Percentiles rank a stretch among this genome's conserved stretches.
phyloP scores from a whole-genome alignment of 345 rosid genomes.

The Aurinia saxatilis region DNA sequence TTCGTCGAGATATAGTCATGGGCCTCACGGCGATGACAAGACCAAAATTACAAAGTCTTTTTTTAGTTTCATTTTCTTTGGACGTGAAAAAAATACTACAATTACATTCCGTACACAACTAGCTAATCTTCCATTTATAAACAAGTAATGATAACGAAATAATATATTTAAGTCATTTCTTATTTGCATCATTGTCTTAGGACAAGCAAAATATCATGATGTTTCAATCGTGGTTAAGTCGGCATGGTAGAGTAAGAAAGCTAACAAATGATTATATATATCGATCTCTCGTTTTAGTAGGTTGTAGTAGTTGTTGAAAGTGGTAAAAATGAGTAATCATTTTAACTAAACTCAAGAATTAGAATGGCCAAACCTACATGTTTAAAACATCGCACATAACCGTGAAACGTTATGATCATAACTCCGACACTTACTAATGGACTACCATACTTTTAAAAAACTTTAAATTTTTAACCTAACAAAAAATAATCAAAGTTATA shows the following conservation, averaged over 20 bases:
- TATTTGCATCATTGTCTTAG: not conserved
- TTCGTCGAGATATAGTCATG: conserved; percentile 18
- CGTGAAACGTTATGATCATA: conserved; percentile 5
- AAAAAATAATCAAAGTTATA: not conserved
- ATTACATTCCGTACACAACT: not conserved
- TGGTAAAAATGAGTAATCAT: not conserved
- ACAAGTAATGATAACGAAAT: not conserved
- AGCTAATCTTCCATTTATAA: not conserved
- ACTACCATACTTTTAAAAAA: conserved; percentile 6
- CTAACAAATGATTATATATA: no score
- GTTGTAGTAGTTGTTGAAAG: conserved; percentile 13
- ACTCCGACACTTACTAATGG: conserved; percentile 22
- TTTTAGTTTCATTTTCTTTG: not conserved
- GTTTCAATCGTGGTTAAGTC: not conserved
- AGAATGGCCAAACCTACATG: not conserved
- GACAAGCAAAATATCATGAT: not conserved
- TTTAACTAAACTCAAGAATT: not conserved
- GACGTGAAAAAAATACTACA: not conserved
- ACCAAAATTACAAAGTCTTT: not conserved
- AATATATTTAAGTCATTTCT: not conserved
- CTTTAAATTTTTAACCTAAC: not conserved
- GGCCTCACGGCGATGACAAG: conserved; percentile 18
- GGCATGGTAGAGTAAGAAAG: no score
- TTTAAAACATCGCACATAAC: not conserved
- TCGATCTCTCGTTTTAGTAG: not conserved